These are phyloP conservation scores for Medicago truncatula DNA, from an alignment of 306 rosid genomes.

Conservation along the genomic window MtrunA17r5.0-ANR NC_053046.1:506501-507000, in stretches of 20 bases:
- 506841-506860: slow-evolving; percentile 62
- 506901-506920: slow-evolving; percentile 63
- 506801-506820: slow-evolving; percentile 34
- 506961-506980: slow-evolving; percentile 54
- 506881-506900: slow-evolving; percentile 65
- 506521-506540: too few species aligned
- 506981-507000: slow-evolving; percentile 52
- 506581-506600: slow-evolving; percentile 48
- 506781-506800: slow-evolving; percentile 49
- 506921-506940: slow-evolving; percentile 69
- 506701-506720: slow-evolving; percentile 37
- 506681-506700: slow-evolving; percentile 61
- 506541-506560: not conserved
- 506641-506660: slow-evolving; percentile 42
- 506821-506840: slow-evolving; percentile 54
- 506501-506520: too few species aligned
- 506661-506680: slow-evolving; percentile 62
- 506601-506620: slow-evolving; percentile 66
- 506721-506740: not conserved
- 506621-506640: slow-evolving; percentile 39
- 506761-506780: not conserved
- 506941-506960: slow-evolving; percentile 67
- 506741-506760: not conserved
- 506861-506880: slow-evolving; percentile 39
- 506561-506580: not conserved